Conservation (phyloP, 768 basidiomycete genomes). For the Lentinus tigrinus region DNA sequence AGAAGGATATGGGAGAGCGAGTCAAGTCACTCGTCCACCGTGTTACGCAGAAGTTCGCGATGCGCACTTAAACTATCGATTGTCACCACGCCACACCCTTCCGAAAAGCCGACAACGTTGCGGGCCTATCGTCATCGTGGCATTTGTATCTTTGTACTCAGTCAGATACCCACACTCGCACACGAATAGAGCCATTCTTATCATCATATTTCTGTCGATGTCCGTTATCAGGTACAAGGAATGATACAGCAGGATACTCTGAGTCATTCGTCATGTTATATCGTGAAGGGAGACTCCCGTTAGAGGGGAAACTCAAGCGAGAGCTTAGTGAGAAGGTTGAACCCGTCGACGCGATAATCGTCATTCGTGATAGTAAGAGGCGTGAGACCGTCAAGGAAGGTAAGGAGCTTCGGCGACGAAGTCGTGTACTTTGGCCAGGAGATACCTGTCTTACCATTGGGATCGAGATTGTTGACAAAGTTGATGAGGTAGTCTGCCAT, state of each 20-base stretch:
- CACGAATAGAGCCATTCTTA: neutral
- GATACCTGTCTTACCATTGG: constrained; percentile 23
- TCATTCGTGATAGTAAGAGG: constrained; percentile 15
- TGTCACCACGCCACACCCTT: neutral
- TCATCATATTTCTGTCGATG: neutral
- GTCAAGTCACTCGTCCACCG: neutral
- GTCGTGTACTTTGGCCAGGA: constrained; percentile 25
- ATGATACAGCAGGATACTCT: too few relatives aligned
- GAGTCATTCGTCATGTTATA: too few relatives aligned
- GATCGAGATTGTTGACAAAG: constrained; percentile 30
- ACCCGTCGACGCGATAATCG: constrained; percentile 16
- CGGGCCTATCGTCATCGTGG: neutral
- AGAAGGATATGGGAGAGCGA: neutral
- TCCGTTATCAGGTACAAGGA: too few relatives aligned
- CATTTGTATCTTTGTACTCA: neutral
- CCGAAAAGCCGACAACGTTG: neutral
- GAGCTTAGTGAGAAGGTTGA: constrained; percentile 15
- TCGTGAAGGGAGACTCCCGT: neutral
- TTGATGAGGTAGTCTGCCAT: constrained; percentile 29
- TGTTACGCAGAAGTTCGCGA: neutral
- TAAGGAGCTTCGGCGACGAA: constrained; percentile 11
- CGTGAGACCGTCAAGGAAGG: constrained; percentile 16
- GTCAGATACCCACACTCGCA: neutral
- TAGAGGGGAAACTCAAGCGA: constrained; percentile 18
- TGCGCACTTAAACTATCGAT: neutral